These are phyloP conservation scores for Ceriops decandra DNA, from an alignment of 345 rosid species.

Conservation along the genomic window DNA sequence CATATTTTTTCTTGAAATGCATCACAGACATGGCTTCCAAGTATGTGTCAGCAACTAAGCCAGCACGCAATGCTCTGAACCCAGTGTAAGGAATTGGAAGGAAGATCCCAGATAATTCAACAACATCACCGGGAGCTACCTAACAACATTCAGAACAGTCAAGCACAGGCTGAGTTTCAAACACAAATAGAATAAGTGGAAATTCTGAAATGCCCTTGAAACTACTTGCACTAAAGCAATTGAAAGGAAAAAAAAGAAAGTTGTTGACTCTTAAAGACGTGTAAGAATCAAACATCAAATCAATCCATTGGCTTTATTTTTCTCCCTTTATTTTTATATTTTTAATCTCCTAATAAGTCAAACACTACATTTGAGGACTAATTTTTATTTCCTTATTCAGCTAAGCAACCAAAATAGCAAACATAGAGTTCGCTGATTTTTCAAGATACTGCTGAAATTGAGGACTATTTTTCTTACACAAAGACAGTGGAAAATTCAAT, in stretches of 20 bases:
- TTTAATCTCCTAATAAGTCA: background rate
- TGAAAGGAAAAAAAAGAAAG: background rate
- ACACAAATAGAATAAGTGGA: background rate
- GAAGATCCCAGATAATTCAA: slow-evolving; percentile 95
- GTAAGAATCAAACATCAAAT: background rate
- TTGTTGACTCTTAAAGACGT: background rate
- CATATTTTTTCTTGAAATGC: slow-evolving; percentile 95
- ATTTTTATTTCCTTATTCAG: no score
- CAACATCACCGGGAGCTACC: slow-evolving; percentile 97
- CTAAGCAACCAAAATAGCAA: no score
- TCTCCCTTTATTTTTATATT: background rate
- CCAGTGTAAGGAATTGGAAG: slow-evolving; percentile 96
- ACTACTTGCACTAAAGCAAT: background rate
- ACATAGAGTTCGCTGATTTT: no score
- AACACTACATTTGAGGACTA: background rate
- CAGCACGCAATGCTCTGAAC: slow-evolving; percentile 95
- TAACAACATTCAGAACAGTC: slow-evolving; percentile 18
- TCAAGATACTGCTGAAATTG: no score
- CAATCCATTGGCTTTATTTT: background rate
- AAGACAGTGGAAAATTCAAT: slow-evolving; percentile 6
- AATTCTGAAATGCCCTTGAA: background rate
- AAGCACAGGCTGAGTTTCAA: background rate
- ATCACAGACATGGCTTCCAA: slow-evolving; percentile 87
- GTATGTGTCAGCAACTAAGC: slow-evolving; percentile 94
- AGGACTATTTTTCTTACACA: background rate